Percentiles rank a stretch among this genome's conserved stretches.
Evolutionary conservation across 1,284 basidiomycete species (phyloP).

Genomic region (Heterobasidion annosum): DNA sequence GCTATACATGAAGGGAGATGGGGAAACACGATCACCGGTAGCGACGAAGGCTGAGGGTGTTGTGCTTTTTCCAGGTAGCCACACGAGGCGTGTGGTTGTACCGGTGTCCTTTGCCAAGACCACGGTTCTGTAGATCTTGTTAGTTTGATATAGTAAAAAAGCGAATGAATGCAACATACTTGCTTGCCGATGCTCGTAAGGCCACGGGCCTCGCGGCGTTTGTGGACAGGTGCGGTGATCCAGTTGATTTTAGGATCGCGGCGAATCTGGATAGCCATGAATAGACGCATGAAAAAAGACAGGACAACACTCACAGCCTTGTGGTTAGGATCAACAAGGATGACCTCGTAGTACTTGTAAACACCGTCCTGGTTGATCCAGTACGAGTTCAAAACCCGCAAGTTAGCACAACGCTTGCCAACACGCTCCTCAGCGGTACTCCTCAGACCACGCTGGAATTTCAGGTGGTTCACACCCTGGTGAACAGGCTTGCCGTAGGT

Average conservation of each 20-base stretch:
- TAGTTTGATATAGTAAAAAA: background rate
- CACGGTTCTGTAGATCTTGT: conserved; percentile 58
- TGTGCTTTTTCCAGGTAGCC: conserved; percentile 95
- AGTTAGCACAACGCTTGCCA: conserved; percentile 91
- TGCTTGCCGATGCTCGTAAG: conserved; percentile 96
- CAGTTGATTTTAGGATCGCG: conserved; percentile 98
- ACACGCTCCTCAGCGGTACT: conserved; percentile 98
- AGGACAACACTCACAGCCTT: conserved; percentile 66
- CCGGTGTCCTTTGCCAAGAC: conserved; percentile 91
- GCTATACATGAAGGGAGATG: conserved; percentile 12
- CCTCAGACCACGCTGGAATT: conserved; percentile 92
- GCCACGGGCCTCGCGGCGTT: conserved; percentile 95
- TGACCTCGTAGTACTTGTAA: conserved; percentile 99
- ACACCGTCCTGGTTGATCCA: conserved; percentile 99
- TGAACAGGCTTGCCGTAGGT: conserved; percentile 99
- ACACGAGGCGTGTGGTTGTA: conserved; percentile 92
- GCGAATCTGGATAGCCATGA: conserved; percentile 52
- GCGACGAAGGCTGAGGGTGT: conserved; percentile 95
- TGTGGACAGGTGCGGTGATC: conserved; percentile 98
- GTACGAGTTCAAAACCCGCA: conserved; percentile 97
- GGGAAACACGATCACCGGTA: conserved; percentile 69
- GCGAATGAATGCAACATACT: conserved; percentile 28
- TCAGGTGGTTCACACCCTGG: conserved; percentile 99
- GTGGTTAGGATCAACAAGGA: conserved; percentile 92
- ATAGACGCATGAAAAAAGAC: background rate